Evolutionary conservation across 169 alveolate species (phyloP).

Genomic region (Plasmodium falciparum): DNA sequence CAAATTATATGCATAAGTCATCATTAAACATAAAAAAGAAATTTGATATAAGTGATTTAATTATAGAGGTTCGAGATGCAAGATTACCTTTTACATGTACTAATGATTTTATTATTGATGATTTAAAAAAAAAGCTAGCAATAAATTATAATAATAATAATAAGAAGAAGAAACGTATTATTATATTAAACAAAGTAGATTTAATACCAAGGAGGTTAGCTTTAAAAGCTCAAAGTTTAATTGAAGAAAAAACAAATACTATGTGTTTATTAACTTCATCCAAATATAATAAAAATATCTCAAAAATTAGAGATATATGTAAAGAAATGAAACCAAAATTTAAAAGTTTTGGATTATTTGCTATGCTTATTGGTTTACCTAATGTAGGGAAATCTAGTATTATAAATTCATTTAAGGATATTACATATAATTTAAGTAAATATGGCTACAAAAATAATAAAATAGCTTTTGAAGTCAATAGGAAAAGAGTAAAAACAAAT

Average conservation of each 20-base stretch:
- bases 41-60: constrained; percentile 58
- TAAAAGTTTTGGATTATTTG: constrained; percentile 59
- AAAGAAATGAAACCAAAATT: constrained; percentile 73
- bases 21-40: constrained; percentile 65
- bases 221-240: constrained; percentile 50
- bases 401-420: constrained; percentile 88
- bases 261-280: constrained; percentile 66
- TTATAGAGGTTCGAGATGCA: constrained; percentile 81
- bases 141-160: no score
- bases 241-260: constrained; percentile 61
- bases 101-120: constrained; percentile 65
- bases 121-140: constrained; percentile 1
- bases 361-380: constrained; percentile 96
- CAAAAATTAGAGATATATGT: constrained; percentile 70
- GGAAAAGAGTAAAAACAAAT: constrained; percentile 58
- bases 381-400: constrained; percentile 99
- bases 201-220: constrained; percentile 70
- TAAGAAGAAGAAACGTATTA: constrained; percentile 48
- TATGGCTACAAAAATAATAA: constrained; percentile 63
- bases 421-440: constrained; percentile 55
- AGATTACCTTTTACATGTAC: constrained; percentile 80
- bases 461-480: constrained; percentile 66
- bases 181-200: constrained; percentile 79
- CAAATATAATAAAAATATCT: constrained; percentile 54
- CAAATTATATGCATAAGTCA: constrained; percentile 74